Conservation (phyloP, 371 early-diverging fungal genomes). For the Dinochytrium kinnereticum region DNA sequence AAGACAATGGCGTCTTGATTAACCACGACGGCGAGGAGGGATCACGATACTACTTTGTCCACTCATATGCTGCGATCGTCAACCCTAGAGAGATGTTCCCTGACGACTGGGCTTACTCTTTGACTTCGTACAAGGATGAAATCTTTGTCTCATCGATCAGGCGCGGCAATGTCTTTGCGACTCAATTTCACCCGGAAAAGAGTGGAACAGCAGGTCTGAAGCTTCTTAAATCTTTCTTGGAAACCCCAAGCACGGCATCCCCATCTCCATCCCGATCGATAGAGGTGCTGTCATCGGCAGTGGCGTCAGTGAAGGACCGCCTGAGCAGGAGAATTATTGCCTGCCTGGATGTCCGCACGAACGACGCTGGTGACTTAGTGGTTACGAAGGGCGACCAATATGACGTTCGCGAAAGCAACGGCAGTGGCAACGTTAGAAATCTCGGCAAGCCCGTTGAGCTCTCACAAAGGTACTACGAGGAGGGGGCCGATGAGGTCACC, state of each 20-base stretch:
- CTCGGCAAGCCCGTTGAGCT: constrained; percentile 96
- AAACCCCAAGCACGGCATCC: constrained; percentile 17
- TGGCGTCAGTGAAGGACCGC: constrained; percentile 51
- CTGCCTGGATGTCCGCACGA: constrained; percentile 95
- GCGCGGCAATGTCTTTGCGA: constrained; percentile 87
- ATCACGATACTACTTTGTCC: constrained; percentile 92
- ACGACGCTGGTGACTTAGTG: constrained; percentile 94
- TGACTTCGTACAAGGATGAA: constrained; percentile 88
- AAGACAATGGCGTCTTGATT: constrained; percentile 14
- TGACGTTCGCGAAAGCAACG: constrained; percentile 85
- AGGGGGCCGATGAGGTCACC: constrained; percentile 97
- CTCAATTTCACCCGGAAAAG: constrained; percentile 99
- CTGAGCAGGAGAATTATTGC: constrained; percentile 93
- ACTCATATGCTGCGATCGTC: constrained; percentile 85
- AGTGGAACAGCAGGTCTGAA: constrained; percentile 88
- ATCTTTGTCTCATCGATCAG: constrained; percentile 82
- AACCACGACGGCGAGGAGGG: constrained; percentile 46
- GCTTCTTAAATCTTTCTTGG: constrained; percentile 80
- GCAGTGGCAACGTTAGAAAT: constrained; percentile 86
- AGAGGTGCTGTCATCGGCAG: neutral
- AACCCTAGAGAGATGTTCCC: constrained; percentile 35
- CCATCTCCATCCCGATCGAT: neutral
- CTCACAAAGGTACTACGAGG: constrained; percentile 87
- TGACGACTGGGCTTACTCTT: constrained; percentile 69
- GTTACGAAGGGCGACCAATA: constrained; percentile 99